Evolutionary conservation across 768 basidiomycete genomes (phyloP).

Genomic region (Lyophyllum atratum): DNA sequence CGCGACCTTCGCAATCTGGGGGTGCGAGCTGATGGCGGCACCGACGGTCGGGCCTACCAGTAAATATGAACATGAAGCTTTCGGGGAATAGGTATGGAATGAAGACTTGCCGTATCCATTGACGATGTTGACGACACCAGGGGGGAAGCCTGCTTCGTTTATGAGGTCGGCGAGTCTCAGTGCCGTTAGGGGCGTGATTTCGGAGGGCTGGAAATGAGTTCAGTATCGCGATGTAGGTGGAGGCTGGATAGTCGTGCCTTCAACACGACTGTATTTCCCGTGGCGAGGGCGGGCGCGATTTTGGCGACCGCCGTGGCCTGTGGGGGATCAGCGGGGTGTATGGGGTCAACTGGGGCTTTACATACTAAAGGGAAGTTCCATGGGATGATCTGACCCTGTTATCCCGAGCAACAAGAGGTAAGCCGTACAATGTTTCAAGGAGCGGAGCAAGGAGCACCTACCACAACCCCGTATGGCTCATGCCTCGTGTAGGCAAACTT

Average conservation of each 20-base stretch:
- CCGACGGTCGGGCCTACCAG: conserved; percentile 76
- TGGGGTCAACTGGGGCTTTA: no score
- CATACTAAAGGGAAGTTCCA: conserved; percentile 70
- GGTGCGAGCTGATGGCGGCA: conserved; percentile 70
- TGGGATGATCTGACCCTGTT: conserved; percentile 28
- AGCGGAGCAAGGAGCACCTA: conserved; percentile 17
- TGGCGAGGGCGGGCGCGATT: conserved; percentile 59
- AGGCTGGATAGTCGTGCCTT: conserved; percentile 36
- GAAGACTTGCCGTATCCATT: no score
- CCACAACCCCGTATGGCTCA: conserved; percentile 57
- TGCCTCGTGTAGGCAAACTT: conserved; percentile 64
- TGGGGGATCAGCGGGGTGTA: no score
- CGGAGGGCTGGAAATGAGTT: conserved; percentile 54
- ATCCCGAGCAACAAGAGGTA: neutral
- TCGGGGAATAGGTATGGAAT: no score
- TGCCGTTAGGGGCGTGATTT: conserved; percentile 75
- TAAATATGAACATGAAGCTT: no score
- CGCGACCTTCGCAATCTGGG: conserved; percentile 62
- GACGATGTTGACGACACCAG: conserved; percentile 72
- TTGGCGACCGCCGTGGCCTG: neutral
- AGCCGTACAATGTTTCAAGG: conserved; percentile 27
- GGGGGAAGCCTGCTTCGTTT: conserved; percentile 74
- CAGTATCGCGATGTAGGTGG: neutral
- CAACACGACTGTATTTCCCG: conserved; percentile 77
- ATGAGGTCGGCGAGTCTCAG: conserved; percentile 56